Evolutionary conservation across 345 rosid species (phyloP).

Genomic region (Syzygium aromaticum): DNA sequence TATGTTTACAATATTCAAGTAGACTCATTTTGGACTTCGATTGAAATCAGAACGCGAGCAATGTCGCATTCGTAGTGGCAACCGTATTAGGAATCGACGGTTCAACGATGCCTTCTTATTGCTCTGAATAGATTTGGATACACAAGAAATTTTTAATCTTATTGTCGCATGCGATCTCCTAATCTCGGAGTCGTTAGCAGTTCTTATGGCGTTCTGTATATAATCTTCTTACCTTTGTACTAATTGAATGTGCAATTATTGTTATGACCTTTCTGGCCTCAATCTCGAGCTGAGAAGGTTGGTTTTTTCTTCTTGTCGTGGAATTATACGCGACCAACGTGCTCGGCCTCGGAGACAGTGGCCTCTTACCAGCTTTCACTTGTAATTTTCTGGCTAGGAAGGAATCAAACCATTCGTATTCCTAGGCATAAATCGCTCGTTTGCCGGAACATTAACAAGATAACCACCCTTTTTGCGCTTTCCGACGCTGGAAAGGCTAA

Average conservation of each 20-base stretch:
- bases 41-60: background rate
- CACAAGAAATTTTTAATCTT: fast-evolving
- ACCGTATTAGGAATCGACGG: background rate
- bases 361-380: background rate
- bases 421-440: background rate
- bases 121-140: background rate
- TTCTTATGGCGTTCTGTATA: background rate
- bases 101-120: background rate
- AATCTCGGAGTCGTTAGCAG: background rate
- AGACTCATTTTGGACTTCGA: background rate
- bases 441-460: background rate
- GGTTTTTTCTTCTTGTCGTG: background rate
- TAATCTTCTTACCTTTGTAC: background rate
- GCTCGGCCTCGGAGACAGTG: background rate
- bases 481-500: background rate
- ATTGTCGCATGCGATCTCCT: background rate
- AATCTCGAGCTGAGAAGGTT: background rate
- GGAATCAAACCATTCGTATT: background rate
- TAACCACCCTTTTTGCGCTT: background rate
- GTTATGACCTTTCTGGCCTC: background rate
- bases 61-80: too few relatives aligned
- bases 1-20: background rate
- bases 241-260: background rate
- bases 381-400: background rate
- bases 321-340: background rate